These are phyloP conservation scores for Clavispora fructus DNA, from an alignment of 805 yeast species.

Conservation along the genomic window DNA sequence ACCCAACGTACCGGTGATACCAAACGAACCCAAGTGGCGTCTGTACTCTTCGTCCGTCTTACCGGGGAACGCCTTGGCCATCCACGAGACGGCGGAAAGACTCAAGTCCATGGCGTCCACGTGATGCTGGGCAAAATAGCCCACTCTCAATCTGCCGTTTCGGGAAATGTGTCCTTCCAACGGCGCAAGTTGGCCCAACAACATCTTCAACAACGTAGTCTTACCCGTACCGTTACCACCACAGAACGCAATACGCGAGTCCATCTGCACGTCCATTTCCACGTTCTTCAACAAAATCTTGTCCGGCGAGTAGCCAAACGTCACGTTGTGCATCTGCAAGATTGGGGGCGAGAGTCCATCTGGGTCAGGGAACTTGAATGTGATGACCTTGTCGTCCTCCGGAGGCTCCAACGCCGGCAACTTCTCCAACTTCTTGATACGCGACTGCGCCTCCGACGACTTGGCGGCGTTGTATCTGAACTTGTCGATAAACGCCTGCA, in stretches of 20 bases:
- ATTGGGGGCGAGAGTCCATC: constrained; percentile 92
- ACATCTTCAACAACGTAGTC: constrained; percentile 82
- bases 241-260: constrained; percentile 91
- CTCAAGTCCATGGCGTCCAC: constrained; percentile 93
- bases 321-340: constrained; percentile 77
- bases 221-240: constrained; percentile 99
- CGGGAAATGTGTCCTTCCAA: constrained; percentile 70
- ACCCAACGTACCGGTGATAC: constrained; percentile 92
- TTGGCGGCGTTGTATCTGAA: constrained; percentile 97
- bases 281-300: constrained; percentile 68
- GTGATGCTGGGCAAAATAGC: constrained; percentile 97
- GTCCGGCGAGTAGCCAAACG: constrained; percentile 73
- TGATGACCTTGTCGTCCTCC: constrained; percentile 79
- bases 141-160: constrained; percentile 85
- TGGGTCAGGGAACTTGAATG: constrained; percentile 92
- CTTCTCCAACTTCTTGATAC: constrained; percentile 94
- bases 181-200: constrained; percentile 76
- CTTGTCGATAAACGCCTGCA: constrained; percentile 93
- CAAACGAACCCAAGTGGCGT: constrained; percentile 93
- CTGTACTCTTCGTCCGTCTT: constrained; percentile 94
- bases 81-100: constrained; percentile 88
- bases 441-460: constrained; percentile 95
- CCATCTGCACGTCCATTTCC: constrained; percentile 86
- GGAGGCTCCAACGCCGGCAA: constrained; percentile 91
- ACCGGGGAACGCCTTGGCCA: constrained; percentile 86